These are phyloP conservation scores for Penicillium brasilianum DNA, from an alignment of 2,329 filamentous ascomycete genomes.

Conservation along the genomic window DNA sequence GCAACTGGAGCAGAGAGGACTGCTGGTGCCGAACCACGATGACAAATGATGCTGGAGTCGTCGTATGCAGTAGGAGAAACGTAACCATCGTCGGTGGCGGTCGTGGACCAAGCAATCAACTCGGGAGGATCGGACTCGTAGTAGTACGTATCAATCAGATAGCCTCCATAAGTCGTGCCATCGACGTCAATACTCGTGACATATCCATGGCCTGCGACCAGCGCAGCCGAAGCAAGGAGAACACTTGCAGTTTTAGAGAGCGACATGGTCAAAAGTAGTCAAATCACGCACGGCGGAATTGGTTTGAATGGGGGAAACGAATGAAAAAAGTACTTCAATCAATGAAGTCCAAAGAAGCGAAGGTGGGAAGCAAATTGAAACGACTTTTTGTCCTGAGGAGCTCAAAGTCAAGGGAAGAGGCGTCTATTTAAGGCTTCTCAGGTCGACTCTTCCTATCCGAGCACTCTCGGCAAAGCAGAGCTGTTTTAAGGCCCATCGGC, in stretches of 20 bases:
- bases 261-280: constrained; percentile 34
- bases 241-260: constrained; percentile 39
- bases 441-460: neutral
- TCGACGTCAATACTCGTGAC: constrained; percentile 43
- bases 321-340: neutral
- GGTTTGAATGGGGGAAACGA: neutral
- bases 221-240: constrained; percentile 41
- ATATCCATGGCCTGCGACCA: constrained; percentile 47
- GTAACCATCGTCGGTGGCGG: constrained; percentile 60
- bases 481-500: neutral
- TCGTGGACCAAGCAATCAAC: constrained; percentile 60
- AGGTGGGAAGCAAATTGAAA: neutral
- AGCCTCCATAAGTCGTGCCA: constrained; percentile 47
- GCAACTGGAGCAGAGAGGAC: constrained; percentile 59
- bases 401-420: neutral
- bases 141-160: constrained; percentile 42
- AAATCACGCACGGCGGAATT: constrained; percentile 2
- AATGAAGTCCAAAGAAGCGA: neutral
- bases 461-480: neutral
- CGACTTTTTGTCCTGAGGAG: neutral
- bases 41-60: constrained; percentile 64
- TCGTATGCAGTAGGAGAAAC: constrained; percentile 54
- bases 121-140: constrained; percentile 34
- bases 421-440: neutral
- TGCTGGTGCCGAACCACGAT: constrained; percentile 60